Evolutionary conservation across 1,139 yeast species (phyloP).

Genomic region (Cylindricascospora bacillispora): DNA sequence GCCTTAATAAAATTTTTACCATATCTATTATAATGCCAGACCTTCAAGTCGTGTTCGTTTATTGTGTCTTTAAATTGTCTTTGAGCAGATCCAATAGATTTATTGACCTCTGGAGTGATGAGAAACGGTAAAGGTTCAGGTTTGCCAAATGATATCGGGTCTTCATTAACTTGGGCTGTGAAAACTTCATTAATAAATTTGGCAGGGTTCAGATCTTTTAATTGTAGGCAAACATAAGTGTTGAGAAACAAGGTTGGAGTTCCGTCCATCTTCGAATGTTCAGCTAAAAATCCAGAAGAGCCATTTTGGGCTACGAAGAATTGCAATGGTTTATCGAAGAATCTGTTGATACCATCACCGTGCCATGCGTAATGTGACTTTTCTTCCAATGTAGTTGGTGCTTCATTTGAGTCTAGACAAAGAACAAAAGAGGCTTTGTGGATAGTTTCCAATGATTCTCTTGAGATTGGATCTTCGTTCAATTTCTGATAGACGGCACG

Average conservation of each 20-base stretch:
- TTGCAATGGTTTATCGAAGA: slow-evolving; percentile 85
- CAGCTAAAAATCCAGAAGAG: slow-evolving; percentile 85
- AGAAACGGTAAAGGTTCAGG: slow-evolving; percentile 30
- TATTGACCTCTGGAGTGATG: slow-evolving; percentile 38
- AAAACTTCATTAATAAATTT: slow-evolving; percentile 26
- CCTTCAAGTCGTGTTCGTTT: slow-evolving; percentile 44
- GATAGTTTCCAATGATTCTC: slow-evolving; percentile 52
- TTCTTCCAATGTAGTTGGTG: slow-evolving; percentile 72
- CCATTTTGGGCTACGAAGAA: slow-evolving; percentile 75
- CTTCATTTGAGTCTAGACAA: slow-evolving; percentile 53
- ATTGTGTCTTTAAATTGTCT: slow-evolving; percentile 39
- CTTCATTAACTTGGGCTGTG: slow-evolving; percentile 16
- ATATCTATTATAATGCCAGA: slow-evolving; percentile 59
- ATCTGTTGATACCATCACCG: slow-evolving; percentile 85
- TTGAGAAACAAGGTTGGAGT: slow-evolving; percentile 88
- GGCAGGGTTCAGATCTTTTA: slow-evolving; percentile 36
- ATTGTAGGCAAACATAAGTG: slow-evolving; percentile 53
- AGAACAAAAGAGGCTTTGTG: slow-evolving; percentile 71
- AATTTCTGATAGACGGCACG: slow-evolving; percentile 48
- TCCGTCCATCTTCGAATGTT: slow-evolving; percentile 97
- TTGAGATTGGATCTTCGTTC: slow-evolving; percentile 40
- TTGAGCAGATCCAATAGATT: slow-evolving; percentile 45
- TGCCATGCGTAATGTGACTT: slow-evolving; percentile 88
- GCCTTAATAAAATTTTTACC: slow-evolving; percentile 61
- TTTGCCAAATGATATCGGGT: not conserved